These are phyloP conservation scores for Inga leiocalycina DNA, from an alignment of 306 rosid genomes.

Conservation along the genomic window DNA sequence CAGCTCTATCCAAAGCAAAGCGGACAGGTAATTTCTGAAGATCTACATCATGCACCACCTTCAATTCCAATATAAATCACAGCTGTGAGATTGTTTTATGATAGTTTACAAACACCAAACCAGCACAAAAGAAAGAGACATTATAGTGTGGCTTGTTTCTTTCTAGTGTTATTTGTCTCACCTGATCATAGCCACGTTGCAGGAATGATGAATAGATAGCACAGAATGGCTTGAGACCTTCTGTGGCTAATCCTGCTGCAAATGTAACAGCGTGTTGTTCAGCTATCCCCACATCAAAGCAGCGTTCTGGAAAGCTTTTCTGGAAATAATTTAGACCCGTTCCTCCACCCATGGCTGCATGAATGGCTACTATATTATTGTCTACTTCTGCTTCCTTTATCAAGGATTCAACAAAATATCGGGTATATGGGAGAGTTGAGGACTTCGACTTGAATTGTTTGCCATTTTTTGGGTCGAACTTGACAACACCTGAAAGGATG, in stretches of 20 bases:
- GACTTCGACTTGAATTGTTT: slow-evolving; percentile 69
- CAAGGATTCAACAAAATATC: slow-evolving; percentile 79
- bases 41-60: slow-evolving; percentile 93
- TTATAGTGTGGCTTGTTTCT: neutral
- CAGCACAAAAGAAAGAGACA: neutral
- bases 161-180: slow-evolving; percentile 26
- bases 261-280: slow-evolving; percentile 96
- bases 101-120: neutral
- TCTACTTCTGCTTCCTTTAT: slow-evolving; percentile 88
- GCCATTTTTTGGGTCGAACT: slow-evolving; percentile 89
- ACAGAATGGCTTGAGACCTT: slow-evolving; percentile 95
- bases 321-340: slow-evolving; percentile 92
- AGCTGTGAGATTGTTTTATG: slow-evolving; percentile 12
- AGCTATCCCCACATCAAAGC: slow-evolving; percentile 92
- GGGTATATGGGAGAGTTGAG: slow-evolving; percentile 75
- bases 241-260: slow-evolving; percentile 95
- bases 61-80: slow-evolving; percentile 18
- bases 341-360: slow-evolving; percentile 98
- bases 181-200: slow-evolving; percentile 97
- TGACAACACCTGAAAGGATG: slow-evolving; percentile 67
- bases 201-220: slow-evolving; percentile 87
- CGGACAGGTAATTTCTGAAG: slow-evolving; percentile 92
- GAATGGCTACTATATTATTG: slow-evolving; percentile 78
- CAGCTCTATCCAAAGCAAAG: slow-evolving; percentile 91
- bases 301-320: slow-evolving; percentile 80